These are phyloP conservation scores for Auxenochlorella protothecoides DNA, from an alignment of 139 green algal genomes.

Conservation along the genomic window DNA sequence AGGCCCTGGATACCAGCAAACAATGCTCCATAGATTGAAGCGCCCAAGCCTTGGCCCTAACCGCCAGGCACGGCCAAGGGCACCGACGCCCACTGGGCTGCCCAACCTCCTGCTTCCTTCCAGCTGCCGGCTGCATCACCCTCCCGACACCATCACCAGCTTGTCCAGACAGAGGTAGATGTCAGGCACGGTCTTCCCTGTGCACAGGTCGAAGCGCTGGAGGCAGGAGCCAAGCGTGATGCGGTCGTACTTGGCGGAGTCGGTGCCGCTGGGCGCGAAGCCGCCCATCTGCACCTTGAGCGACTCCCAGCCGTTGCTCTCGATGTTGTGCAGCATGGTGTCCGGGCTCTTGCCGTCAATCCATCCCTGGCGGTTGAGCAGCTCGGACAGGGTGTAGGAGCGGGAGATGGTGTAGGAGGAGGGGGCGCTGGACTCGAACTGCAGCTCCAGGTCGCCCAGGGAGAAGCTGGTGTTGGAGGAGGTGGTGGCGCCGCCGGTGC, in stretches of 20 bases:
- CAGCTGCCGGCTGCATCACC: background rate
- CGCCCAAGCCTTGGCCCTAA: too few relatives aligned
- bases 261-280: background rate
- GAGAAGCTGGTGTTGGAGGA: background rate
- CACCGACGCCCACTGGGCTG: too few relatives aligned
- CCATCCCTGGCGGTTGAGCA: too few relatives aligned
- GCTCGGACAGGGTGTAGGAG: background rate
- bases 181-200: background rate
- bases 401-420: background rate
- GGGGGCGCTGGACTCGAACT: background rate
- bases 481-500: too few relatives aligned
- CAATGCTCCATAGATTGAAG: too few relatives aligned
- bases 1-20: too few relatives aligned
- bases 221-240: background rate
- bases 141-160: background rate
- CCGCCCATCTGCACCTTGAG: background rate
- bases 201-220: background rate
- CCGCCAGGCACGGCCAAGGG: too few relatives aligned
- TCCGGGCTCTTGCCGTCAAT: too few relatives aligned
- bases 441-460: background rate
- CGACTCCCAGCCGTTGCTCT: background rate
- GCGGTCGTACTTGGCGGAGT: background rate
- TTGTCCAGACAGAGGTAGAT: background rate
- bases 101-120: too few relatives aligned
- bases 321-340: background rate